These are phyloP conservation scores for Acrocalymma vagum DNA, from an alignment of 2,329 filamentous ascomycete species.

Conservation along the genomic window DNA sequence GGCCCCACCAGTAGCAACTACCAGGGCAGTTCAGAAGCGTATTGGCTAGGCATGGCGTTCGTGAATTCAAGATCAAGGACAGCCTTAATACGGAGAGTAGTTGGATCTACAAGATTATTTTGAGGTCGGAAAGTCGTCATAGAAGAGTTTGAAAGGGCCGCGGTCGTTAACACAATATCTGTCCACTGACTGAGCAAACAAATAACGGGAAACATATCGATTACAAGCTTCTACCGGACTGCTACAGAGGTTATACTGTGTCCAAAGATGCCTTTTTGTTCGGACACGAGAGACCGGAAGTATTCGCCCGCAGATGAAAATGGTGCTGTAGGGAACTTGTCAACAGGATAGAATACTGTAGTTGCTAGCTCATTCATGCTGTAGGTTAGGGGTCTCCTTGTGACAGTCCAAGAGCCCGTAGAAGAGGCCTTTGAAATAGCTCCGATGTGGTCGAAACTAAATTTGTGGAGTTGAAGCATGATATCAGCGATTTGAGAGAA, in stretches of 20 bases:
- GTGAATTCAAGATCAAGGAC: slow-evolving; percentile 55
- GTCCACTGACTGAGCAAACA: slow-evolving; percentile 19
- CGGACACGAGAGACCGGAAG: slow-evolving; percentile 22
- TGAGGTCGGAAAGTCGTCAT: slow-evolving; percentile 48
- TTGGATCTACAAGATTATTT: slow-evolving; percentile 51
- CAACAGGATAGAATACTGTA: slow-evolving; percentile 34
- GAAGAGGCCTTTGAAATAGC: slow-evolving; percentile 42
- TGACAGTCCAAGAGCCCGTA: slow-evolving; percentile 39
- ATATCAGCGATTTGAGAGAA: slow-evolving; percentile 27
- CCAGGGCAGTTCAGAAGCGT: slow-evolving; percentile 49
- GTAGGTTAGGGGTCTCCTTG: slow-evolving; percentile 22
- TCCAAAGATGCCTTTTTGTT: slow-evolving; percentile 27
- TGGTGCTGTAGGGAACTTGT: slow-evolving; percentile 36
- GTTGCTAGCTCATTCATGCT: slow-evolving; percentile 25
- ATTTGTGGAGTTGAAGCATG: slow-evolving; percentile 19
- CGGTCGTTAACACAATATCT: slow-evolving; percentile 28
- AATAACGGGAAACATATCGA: slow-evolving; percentile 29
- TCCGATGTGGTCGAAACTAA: slow-evolving; percentile 22
- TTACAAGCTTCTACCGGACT: slow-evolving; percentile 28
- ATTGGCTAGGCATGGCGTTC: slow-evolving; percentile 52
- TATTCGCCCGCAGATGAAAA: slow-evolving; percentile 28
- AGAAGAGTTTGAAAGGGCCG: slow-evolving; percentile 51
- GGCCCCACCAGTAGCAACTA: slow-evolving; percentile 47
- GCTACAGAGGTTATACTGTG: slow-evolving; percentile 32
- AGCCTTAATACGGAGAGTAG: slow-evolving; percentile 45